phyloP scores from a whole-genome alignment of 2,329 filamentous ascomycete species.

The Colletotrichum sp. region DNA sequence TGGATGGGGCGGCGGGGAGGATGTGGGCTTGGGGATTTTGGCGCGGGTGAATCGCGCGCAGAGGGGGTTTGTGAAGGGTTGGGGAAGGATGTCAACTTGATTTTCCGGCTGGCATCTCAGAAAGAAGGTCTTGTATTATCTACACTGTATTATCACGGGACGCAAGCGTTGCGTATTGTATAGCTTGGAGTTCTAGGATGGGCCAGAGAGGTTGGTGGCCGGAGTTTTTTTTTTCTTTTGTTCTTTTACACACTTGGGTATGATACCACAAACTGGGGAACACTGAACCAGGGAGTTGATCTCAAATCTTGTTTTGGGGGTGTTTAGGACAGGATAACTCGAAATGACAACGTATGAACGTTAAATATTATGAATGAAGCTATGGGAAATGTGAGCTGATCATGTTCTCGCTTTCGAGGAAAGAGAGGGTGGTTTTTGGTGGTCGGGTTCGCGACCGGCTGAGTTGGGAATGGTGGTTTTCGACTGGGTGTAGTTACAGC shows the following conservation, averaged over 20 bases:
- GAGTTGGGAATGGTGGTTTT: accelerated
- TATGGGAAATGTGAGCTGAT: not conserved
- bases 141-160: not conserved
- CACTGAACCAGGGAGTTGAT: not conserved
- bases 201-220: not conserved
- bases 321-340: not conserved
- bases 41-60: constrained; percentile 20
- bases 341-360: not conserved
- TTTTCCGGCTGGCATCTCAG: not conserved
- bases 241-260: not conserved
- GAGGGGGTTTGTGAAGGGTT: constrained; percentile 12
- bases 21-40: constrained; percentile 21
- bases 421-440: accelerated
- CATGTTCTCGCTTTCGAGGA: not conserved
- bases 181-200: not conserved
- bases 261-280: constrained; percentile 12
- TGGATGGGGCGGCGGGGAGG: constrained; percentile 21
- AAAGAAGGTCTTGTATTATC: not conserved
- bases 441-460: not conserved
- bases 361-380: not conserved
- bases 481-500: no score
- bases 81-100: not conserved
- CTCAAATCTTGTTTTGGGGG: not conserved
- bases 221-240: not conserved
- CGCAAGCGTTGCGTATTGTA: not conserved